phyloP scores from a whole-genome alignment of 176 grass and related monocot genomes.

The Pharus latifolius region DNA sequence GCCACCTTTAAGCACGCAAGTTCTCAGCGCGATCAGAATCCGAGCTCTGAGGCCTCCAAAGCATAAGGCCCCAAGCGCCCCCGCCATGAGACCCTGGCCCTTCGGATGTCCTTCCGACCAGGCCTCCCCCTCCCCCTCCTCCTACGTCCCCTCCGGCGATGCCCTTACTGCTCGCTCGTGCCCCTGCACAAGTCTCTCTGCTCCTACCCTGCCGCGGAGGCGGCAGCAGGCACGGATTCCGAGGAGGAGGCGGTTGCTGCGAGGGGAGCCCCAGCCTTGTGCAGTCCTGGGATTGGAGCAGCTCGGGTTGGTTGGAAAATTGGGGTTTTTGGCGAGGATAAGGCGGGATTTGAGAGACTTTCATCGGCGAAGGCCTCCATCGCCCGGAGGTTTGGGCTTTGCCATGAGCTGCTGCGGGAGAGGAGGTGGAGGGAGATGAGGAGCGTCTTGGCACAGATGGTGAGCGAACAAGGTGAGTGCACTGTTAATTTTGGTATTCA shows the following conservation, averaged over 20 bases:
- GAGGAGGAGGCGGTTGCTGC: conserved; percentile 1
- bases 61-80: neutral
- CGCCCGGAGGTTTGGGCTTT: conserved; percentile 21
- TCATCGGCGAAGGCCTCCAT: neutral
- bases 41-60: neutral
- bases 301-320: neutral
- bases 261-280: neutral
- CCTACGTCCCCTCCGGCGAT: conserved; percentile 3
- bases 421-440: conserved; percentile 55
- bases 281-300: neutral
- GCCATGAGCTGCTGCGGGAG: conserved; percentile 41
- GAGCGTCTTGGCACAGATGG: conserved; percentile 28
- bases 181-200: neutral
- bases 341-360: neutral
- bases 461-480: conserved; percentile 48
- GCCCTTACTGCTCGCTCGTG: neutral
- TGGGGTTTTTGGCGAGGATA: neutral
- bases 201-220: neutral
- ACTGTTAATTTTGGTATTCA: neutral
- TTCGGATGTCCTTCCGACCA: conserved; percentile 43
- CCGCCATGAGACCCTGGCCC: conserved; percentile 17
- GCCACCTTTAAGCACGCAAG: neutral
- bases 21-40: neutral
- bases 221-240: conserved; percentile 3
- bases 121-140: conserved; percentile 11